Evolutionary conservation across 345 rosid genomes (phyloP), one percentile per base, ranked within the genome.

Genomic region (Ceriops zippeliana): DNA sequence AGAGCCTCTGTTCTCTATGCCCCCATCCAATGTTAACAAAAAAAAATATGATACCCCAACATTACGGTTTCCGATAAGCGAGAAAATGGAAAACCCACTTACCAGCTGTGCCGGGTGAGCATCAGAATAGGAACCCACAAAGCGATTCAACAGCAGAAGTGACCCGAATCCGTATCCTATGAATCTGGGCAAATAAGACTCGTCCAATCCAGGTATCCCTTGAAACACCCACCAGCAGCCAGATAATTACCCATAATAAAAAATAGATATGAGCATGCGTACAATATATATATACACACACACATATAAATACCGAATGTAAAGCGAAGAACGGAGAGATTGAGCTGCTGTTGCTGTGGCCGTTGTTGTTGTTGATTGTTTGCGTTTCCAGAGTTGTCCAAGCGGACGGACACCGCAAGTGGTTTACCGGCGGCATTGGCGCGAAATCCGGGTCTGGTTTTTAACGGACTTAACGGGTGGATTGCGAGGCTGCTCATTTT

Each of bases 111-210:
- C 83, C 0, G 83, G 66, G 47, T 84, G 77, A 47, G 70, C 21
- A 9, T 28, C 63, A 30, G 80, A 72, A 75, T 71, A 72, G 9
- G 86, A 84, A 38, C 86, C 88, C 1, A 75, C 65, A 16, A 86
- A 86, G 69, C 84, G 89, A 60, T 88, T 86, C 67, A 86, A 35
- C 16, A 86, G 4, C 73, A 93, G 75, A 68, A 93, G 93, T 31
- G 96, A 89, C 28, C 98, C 96, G 68, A 93, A 91, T 57, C 98
- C 97, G 77, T 84, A 93, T 0, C 97, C 98, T 5, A 93, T 84
- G 90, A 90, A 93, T 78, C 96, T 84, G 30, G 98, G 98, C 67
- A 93, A 80, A 76, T 87, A 86, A 37, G 96, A 91, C 75, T 95
- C 99, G 73, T 95, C 96, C 21, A 91, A 66, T 66, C 99, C 96